Evolutionary conservation across 768 basidiomycete genomes (phyloP).

Genomic region (Collybia nuda): DNA sequence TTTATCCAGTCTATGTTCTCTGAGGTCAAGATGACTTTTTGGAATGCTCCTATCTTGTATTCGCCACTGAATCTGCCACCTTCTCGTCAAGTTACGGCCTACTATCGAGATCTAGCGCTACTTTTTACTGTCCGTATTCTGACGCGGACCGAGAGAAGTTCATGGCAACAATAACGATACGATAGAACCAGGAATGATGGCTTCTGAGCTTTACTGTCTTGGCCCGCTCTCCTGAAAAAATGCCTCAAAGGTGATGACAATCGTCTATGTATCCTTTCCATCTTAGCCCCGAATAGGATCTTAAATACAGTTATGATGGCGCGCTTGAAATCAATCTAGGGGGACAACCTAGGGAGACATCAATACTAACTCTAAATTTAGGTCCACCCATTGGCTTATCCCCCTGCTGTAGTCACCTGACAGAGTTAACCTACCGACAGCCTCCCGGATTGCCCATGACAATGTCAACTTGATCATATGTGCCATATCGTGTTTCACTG

Average conservation of each 20-base stretch:
- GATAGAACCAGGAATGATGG: conserved; percentile 55
- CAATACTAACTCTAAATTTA: conserved; percentile 43
- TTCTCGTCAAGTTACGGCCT: no score
- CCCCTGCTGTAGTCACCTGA: background rate
- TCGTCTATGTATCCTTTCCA: conserved; percentile 36
- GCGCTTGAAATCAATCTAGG: no score
- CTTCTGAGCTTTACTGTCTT: conserved; percentile 34
- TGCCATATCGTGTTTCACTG: background rate
- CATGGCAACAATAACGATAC: conserved; percentile 39
- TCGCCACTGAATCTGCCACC: no score
- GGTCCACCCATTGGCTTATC: background rate
- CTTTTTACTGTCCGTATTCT: background rate
- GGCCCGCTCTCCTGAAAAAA: background rate
- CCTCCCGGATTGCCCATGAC: conserved; percentile 30
- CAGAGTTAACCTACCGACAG: conserved; percentile 8
- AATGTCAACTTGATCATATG: conserved; percentile 18
- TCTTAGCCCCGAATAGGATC: conserved; percentile 42
- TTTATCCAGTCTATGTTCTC: no score
- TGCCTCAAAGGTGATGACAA: background rate
- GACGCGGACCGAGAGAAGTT: conserved; percentile 20
- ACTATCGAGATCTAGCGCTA: no score
- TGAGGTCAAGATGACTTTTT: no score
- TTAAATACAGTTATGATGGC: conserved; percentile 33
- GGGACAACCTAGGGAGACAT: conserved; percentile 50
- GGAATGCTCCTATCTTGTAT: no score